phyloP scores from a whole-genome alignment of 306 rosid genomes.

The Ziziphus jujuba region DNA sequence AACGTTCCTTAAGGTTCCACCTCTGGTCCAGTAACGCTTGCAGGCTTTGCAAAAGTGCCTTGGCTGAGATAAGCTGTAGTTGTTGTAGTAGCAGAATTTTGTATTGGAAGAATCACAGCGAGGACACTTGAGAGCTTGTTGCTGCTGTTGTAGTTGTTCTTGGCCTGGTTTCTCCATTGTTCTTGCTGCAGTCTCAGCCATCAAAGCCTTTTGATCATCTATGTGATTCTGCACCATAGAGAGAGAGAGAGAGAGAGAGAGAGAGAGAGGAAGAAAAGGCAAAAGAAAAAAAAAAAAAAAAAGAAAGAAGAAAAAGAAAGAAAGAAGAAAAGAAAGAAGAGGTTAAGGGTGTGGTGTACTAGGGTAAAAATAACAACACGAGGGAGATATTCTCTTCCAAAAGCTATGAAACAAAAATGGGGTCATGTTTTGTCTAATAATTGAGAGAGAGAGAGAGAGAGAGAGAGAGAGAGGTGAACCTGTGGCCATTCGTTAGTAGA shows the following conservation, averaged over 20 bases:
- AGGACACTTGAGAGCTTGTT: constrained; percentile 68
- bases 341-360: constrained; percentile 35
- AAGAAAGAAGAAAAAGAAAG: background rate
- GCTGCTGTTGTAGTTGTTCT: constrained; percentile 47
- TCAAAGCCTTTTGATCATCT: constrained; percentile 48
- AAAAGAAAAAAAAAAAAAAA: too few relatives aligned
- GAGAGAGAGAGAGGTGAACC: constrained; percentile 39
- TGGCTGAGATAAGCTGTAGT: constrained; percentile 93
- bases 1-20: constrained; percentile 87
- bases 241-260: too few relatives aligned
- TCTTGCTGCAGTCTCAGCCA: constrained; percentile 44
- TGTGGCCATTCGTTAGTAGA: constrained; percentile 74
- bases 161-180: constrained; percentile 61
- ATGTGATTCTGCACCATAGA: constrained; percentile 26
- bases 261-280: too few relatives aligned
- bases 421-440: constrained; percentile 74
- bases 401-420: constrained; percentile 70
- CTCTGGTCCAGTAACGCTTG: constrained; percentile 95
- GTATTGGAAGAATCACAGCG: constrained; percentile 95
- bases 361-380: constrained; percentile 58
- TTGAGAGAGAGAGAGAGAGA: constrained; percentile 48
- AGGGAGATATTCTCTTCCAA: constrained; percentile 79
- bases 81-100: constrained; percentile 95
- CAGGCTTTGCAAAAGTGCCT: constrained; percentile 97
- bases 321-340: background rate